phyloP scores from a whole-genome alignment of 2,329 filamentous ascomycete genomes.

The Geosmithia putterillii region DNA sequence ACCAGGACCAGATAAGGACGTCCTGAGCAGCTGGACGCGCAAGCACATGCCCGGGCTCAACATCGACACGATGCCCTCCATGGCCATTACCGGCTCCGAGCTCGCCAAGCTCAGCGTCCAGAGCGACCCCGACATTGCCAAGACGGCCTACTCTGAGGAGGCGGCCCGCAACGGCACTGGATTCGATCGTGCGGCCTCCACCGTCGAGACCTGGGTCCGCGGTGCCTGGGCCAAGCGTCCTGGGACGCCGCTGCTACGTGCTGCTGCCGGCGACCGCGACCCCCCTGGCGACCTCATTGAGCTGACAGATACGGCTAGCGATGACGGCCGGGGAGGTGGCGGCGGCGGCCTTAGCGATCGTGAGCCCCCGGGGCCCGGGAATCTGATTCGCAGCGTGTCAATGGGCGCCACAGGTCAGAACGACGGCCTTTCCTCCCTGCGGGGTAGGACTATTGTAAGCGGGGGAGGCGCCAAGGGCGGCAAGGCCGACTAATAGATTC shows the following conservation, averaged over 20 bases:
- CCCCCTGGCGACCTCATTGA: slow-evolving; percentile 57
- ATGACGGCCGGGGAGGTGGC: slow-evolving; percentile 38
- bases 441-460: slow-evolving; percentile 20
- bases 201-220: slow-evolving; percentile 82
- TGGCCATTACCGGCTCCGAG: slow-evolving; percentile 51
- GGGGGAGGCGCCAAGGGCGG: slow-evolving; percentile 23
- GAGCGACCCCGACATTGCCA: slow-evolving; percentile 30
- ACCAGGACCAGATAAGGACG: slow-evolving; percentile 74
- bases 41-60: slow-evolving; percentile 72
- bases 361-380: background rate
- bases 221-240: slow-evolving; percentile 60
- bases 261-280: slow-evolving; percentile 10
- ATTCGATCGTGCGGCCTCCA: slow-evolving; percentile 74
- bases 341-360: slow-evolving; percentile 32
- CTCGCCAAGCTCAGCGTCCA: slow-evolving; percentile 44
- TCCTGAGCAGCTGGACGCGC: slow-evolving; percentile 71
- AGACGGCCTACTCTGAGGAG: slow-evolving; percentile 39
- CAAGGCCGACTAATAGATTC: slow-evolving; percentile 35
- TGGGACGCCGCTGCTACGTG: slow-evolving; percentile 31
- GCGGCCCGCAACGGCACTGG: slow-evolving; percentile 31
- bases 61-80: slow-evolving; percentile 54
- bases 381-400: slow-evolving; percentile 3
- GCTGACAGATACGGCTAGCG: slow-evolving; percentile 48
- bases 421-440: slow-evolving; percentile 18
- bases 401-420: slow-evolving; percentile 22